These are phyloP conservation scores for Pilasporangium apinafurcum DNA, from an alignment of 352 stramenopile genomes.

Conservation along the genomic window DNA sequence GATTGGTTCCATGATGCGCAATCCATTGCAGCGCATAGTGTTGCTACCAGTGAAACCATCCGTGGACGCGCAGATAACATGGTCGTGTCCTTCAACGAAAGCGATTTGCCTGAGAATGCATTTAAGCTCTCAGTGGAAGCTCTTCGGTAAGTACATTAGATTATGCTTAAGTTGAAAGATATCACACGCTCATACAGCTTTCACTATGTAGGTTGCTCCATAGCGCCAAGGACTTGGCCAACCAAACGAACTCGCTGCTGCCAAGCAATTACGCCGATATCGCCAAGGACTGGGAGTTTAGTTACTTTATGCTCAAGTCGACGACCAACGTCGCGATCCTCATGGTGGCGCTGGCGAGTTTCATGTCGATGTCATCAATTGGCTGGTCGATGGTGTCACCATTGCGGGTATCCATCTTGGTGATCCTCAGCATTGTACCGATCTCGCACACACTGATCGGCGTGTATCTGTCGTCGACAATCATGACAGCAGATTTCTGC, in stretches of 20 bases:
- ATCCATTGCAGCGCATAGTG: conserved; percentile 18
- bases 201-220: conserved; percentile 35
- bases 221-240: conserved; percentile 40
- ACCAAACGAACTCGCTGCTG: conserved; percentile 41
- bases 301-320: conserved; percentile 80
- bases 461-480: conserved; percentile 70
- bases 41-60: conserved; percentile 28
- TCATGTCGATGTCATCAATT: conserved; percentile 75
- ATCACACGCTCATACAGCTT: too few relatives aligned
- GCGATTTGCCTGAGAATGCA: conserved; percentile 48
- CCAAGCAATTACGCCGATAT: conserved; percentile 52
- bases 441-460: conserved; percentile 78
- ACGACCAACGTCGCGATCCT: conserved; percentile 79
- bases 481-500: conserved; percentile 80
- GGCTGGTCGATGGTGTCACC: conserved; percentile 76
- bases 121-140: conserved; percentile 61
- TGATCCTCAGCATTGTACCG: conserved; percentile 70
- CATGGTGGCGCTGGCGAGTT: conserved; percentile 59
- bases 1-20: conserved; percentile 39
- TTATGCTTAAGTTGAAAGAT: too few relatives aligned
- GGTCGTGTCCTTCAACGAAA: conserved; percentile 67
- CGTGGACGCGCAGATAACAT: conserved; percentile 45
- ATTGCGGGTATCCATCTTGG: conserved; percentile 64
- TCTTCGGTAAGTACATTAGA: conserved; percentile 22
- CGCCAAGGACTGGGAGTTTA: conserved; percentile 54